Conservation (phyloP, 495 filamentous ascomycete genomes). For the Elaphomyces granulatus region DNA sequence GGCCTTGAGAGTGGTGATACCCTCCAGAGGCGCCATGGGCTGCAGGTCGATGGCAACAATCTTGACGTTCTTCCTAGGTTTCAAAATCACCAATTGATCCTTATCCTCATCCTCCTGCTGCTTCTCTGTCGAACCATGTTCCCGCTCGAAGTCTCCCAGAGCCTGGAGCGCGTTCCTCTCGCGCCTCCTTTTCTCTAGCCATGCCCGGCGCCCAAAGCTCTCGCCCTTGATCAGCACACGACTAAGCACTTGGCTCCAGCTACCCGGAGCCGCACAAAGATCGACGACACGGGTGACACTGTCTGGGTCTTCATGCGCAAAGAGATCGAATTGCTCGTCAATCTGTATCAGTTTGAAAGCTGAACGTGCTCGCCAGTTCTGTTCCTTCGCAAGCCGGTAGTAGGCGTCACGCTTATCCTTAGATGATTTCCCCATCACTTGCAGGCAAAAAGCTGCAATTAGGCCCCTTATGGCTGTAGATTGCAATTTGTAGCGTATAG, state of each 20-base stretch:
- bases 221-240: constrained; percentile 85
- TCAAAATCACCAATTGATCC: too few relatives aligned
- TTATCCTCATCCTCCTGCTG: constrained; percentile 5
- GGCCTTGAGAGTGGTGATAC: constrained; percentile 79
- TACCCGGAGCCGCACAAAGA: constrained; percentile 88
- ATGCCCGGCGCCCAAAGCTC: constrained; percentile 68
- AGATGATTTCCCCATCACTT: constrained; percentile 98
- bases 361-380: constrained; percentile 92
- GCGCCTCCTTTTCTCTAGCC: constrained; percentile 63
- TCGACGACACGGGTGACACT: constrained; percentile 87
- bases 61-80: constrained; percentile 61
- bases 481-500: too few relatives aligned
- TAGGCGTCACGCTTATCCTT: constrained; percentile 98
- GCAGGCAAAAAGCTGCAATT: too few relatives aligned
- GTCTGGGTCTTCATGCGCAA: constrained; percentile 43
- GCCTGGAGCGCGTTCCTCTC: constrained; percentile 31
- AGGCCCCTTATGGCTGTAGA: too few relatives aligned
- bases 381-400: constrained; percentile 93
- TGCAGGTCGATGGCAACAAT: constrained; percentile 94
- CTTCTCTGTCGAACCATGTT: too few relatives aligned
- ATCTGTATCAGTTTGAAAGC: constrained; percentile 96
- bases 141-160: constrained; percentile 28
- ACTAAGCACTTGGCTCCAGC: constrained; percentile 93
- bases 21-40: constrained; percentile 83
- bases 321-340: constrained; percentile 92